Base-by-base conservation (phyloP, 1,284 basidiomycete species). In the Rhodotorula sp. region DNA sequence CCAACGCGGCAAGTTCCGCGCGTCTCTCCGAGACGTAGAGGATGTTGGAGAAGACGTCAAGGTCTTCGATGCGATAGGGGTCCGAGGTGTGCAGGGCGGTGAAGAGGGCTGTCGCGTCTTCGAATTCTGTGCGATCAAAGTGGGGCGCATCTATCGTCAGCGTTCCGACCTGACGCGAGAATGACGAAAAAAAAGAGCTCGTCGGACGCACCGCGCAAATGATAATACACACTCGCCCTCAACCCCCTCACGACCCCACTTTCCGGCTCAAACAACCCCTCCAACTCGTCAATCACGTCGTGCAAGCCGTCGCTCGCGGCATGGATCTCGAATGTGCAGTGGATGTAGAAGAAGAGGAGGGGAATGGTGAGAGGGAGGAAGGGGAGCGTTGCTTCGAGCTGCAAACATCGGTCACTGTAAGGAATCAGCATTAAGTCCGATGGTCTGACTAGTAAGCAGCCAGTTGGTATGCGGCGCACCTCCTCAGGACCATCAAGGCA, bases 31-130 rank as follows among this genome's bases (percentile, higher is more conserved):
- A 91, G 9, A 99, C 92, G 80, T 98, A 99, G 52, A 99, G 85
- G 77, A 98, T 95, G 79, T 99, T 97, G 65, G 94, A 96, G 80
- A 92, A 95, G 63, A 97, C 89, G 79, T 98, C 95, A 62, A 99
- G 89, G 76, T 97, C 92, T 75, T 99, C 96, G 71, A 97, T 87
- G 32, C 94, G 86, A 81, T 89, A 90, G 7, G 94, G 94, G 79
- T 98, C 94, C 52, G 89, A 79, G 8, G 83, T 80, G 56, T 92
- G 85, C 36, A 97, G 90, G 68, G 85, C 85, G 77, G 93, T 89
- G 79, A 95, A 98, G 77, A 92, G 87, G 36, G 81, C 80, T 79
- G 92, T 90, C 2, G 94, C 91, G 66, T 87, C 86, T 64, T 87
- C 86, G 79, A 94, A 95, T 77, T 96, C 94, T 95, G 76, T 10